These are phyloP conservation scores for Magnaporthales sp. DNA, from an alignment of 2,329 filamentous ascomycete species.

Conservation along the genomic window DNA sequence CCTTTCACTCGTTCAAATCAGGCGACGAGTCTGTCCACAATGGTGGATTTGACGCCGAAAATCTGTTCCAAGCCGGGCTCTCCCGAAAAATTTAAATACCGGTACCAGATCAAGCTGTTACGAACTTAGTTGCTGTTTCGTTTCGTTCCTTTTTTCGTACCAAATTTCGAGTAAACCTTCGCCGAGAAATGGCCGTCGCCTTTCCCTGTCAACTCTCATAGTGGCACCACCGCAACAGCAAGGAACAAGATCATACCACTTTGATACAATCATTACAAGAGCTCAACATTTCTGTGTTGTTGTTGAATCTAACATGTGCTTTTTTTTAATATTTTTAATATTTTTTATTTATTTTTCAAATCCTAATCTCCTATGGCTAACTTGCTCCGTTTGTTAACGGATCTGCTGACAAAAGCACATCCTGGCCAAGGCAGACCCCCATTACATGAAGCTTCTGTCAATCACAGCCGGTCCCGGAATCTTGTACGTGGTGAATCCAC, in stretches of 20 bases:
- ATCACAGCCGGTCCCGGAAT: conserved; percentile 28
- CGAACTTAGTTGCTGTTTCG: neutral
- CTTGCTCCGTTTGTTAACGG: too few species aligned
- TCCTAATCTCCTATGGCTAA: neutral
- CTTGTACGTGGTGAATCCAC: conserved; percentile 22
- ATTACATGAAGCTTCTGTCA: neutral
- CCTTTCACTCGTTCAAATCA: neutral
- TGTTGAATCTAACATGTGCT: neutral
- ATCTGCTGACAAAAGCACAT: too few species aligned
- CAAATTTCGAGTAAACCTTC: neutral
- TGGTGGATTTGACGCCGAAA: neutral
- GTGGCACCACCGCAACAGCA: neutral
- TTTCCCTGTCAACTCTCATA: neutral
- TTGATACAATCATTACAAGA: neutral
- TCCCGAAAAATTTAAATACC: neutral
- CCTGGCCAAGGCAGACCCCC: neutral
- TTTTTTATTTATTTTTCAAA: neutral
- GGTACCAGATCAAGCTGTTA: neutral
- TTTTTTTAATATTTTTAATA: too few species aligned
- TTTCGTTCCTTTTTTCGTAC: neutral
- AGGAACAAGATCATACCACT: neutral
- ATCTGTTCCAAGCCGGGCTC: neutral
- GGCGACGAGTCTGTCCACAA: neutral
- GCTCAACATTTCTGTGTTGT: neutral
- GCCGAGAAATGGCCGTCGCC: neutral